Conservation (phyloP, 2,329 filamentous ascomycete genomes). For the Ceratocystis diversiconidia region DNA sequence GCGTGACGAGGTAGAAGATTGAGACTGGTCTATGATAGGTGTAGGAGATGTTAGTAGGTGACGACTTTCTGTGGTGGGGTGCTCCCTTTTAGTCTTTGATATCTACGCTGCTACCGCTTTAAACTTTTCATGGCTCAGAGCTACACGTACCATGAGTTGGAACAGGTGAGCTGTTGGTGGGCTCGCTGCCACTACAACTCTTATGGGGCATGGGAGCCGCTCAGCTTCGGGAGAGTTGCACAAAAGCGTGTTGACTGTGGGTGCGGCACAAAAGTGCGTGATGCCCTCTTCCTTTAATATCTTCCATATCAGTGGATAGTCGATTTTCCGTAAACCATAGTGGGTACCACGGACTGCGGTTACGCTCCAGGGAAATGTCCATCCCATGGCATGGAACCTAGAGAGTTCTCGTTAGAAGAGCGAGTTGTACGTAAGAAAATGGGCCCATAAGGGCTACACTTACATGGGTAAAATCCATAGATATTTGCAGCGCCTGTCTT, state of each 20-base stretch:
- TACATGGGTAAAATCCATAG: slow-evolving; percentile 90
- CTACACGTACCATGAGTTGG: slow-evolving; percentile 60
- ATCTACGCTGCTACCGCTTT: not conserved
- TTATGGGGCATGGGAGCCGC: slow-evolving; percentile 53
- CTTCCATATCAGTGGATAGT: slow-evolving; percentile 86
- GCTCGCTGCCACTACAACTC: slow-evolving; percentile 83
- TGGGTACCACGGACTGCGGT: slow-evolving; percentile 88
- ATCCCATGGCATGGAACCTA: slow-evolving; percentile 55
- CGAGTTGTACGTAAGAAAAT: not conserved
- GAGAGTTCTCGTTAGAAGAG: not conserved
- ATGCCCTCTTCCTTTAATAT: slow-evolving; percentile 74
- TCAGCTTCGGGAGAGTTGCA: slow-evolving; percentile 67
- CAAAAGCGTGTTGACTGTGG: slow-evolving; percentile 88
- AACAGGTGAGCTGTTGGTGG: slow-evolving; percentile 85
- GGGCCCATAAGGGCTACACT: slow-evolving; percentile 28
- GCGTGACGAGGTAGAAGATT: slow-evolving; percentile 88
- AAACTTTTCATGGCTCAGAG: not conserved
- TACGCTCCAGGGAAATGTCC: slow-evolving; percentile 89
- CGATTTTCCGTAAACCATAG: slow-evolving; percentile 85
- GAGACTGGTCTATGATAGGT: slow-evolving; percentile 32
- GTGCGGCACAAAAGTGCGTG: slow-evolving; percentile 91
- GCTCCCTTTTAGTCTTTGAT: slow-evolving; percentile 8
- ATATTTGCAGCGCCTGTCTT: slow-evolving; percentile 59
- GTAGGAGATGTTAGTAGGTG: not conserved
- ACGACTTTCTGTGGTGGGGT: not conserved